A percentile compares a stretch with the other conserved stretches of the same genome.
These are phyloP conservation scores for Funneliformis caledonium DNA, from an alignment of 371 early-diverging fungal species.

Conservation along the genomic window DNA sequence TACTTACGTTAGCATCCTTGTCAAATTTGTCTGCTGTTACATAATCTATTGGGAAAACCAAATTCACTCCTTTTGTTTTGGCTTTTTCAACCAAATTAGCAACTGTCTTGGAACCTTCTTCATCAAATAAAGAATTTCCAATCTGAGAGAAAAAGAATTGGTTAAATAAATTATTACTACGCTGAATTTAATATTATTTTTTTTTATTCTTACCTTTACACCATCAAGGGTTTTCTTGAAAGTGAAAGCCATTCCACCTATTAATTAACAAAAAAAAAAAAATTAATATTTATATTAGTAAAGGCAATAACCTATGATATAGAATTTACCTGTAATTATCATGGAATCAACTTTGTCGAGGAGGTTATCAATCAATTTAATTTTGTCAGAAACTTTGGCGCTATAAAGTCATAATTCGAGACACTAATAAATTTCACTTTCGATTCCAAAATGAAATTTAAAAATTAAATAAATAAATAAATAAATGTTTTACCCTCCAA, in stretches of 20 bases:
- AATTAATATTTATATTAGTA: not conserved
- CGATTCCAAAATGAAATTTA: not conserved
- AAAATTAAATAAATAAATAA: not conserved
- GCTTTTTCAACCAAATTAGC: constrained; percentile 82
- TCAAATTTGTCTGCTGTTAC: constrained; percentile 87
- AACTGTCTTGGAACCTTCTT: constrained; percentile 88
- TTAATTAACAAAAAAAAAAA: not conserved
- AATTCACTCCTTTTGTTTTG: constrained; percentile 83
- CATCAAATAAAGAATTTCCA: constrained; percentile 93
- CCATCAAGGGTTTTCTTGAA: constrained; percentile 90
- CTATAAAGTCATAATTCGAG: constrained; percentile 44
- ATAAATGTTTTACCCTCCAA: constrained; percentile 81
- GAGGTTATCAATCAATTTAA: constrained; percentile 95
- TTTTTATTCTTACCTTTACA: constrained; percentile 63
- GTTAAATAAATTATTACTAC: not conserved
- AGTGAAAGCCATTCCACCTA: constrained; percentile 94
- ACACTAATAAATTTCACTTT: constrained; percentile 21
- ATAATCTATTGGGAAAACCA: constrained; percentile 92
- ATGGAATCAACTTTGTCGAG: constrained; percentile 88
- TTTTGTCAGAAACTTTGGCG: constrained; percentile 99
- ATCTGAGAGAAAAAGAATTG: constrained; percentile 57
- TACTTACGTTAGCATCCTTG: constrained; percentile 67
- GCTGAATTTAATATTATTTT: not conserved
- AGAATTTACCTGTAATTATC: constrained; percentile 84
- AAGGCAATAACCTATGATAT: not conserved